Evolutionary conservation across 1,284 basidiomycete species (phyloP).

Genomic region (Marasmius oreades): DNA sequence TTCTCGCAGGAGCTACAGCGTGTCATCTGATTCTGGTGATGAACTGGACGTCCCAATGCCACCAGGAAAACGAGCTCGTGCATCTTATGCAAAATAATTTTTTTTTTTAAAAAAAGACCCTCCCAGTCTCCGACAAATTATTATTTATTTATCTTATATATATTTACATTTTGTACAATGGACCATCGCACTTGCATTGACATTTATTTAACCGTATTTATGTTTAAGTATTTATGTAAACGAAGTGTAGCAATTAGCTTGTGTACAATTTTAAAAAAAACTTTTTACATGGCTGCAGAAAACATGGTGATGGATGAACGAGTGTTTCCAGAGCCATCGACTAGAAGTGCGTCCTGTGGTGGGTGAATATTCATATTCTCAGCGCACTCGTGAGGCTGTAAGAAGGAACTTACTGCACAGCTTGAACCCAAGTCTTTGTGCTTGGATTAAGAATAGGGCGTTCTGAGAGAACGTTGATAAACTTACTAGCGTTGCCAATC

Average conservation of each 20-base stretch:
- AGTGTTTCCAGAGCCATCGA: slow-evolving; percentile 34
- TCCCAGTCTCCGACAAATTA: no score
- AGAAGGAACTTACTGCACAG: slow-evolving; percentile 44
- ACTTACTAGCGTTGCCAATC: slow-evolving; percentile 48
- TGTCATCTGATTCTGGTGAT: slow-evolving; percentile 32
- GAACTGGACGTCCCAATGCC: slow-evolving; percentile 20
- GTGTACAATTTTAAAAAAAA: neutral
- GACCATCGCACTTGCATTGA: no score
- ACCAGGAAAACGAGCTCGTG: slow-evolving; percentile 30
- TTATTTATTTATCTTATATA: slow-evolving; percentile 6
- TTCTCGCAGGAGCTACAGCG: slow-evolving; percentile 34
- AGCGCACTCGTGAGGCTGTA: neutral
- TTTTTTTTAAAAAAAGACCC: no score
- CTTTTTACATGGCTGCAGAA: slow-evolving; percentile 27
- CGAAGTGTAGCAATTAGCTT: neutral
- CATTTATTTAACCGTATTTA: no score
- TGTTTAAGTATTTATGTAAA: neutral
- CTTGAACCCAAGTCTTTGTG: slow-evolving; percentile 40
- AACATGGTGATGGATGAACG: slow-evolving; percentile 34
- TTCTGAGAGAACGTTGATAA: neutral
- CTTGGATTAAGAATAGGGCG: neutral
- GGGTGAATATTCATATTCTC: neutral
- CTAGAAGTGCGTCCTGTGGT: slow-evolving; percentile 32
- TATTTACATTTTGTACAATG: slow-evolving; percentile 14
- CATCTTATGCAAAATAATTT: slow-evolving; percentile 20